Conservation (phyloP, 2,329 filamentous ascomycete genomes). For the Didymella arachidicola region DNA sequence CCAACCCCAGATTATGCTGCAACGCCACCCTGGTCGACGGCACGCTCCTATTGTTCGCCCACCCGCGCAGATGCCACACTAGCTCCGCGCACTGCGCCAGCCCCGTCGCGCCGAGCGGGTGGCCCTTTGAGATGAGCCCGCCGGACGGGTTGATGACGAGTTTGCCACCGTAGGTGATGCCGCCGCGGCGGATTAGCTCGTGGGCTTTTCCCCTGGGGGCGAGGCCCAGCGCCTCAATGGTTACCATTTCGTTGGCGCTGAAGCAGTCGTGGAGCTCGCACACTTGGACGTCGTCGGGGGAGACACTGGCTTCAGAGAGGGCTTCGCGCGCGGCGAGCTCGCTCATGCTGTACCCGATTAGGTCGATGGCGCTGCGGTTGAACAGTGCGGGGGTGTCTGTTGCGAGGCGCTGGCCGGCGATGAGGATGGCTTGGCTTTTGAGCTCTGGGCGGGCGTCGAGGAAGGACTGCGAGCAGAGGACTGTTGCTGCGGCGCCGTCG, state of each 20-base stretch:
- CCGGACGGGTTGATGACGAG: conserved; percentile 92
- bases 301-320: conserved; percentile 74
- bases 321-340: conserved; percentile 73
- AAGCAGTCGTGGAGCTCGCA: conserved; percentile 98
- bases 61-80: conserved; percentile 93
- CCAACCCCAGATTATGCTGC: conserved; percentile 92
- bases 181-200: conserved; percentile 84
- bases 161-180: conserved; percentile 88
- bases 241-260: conserved; percentile 91
- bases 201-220: conserved; percentile 82
- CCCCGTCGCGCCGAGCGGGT: conserved; percentile 93
- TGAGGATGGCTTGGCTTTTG: conserved; percentile 80
- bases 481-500: conserved; percentile 86
- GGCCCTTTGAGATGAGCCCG: conserved; percentile 93
- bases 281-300: conserved; percentile 75
- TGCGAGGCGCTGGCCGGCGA: conserved; percentile 87
- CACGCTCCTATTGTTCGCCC: conserved; percentile 88
- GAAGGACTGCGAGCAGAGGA: conserved; percentile 89
- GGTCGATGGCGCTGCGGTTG: conserved; percentile 80
- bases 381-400: conserved; percentile 85
- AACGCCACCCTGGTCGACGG: conserved; percentile 74
- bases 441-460: conserved; percentile 85
- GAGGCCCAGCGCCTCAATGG: conserved; percentile 85
- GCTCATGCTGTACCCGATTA: conserved; percentile 89
- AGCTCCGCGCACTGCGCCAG: conserved; percentile 94